These are phyloP conservation scores for Thelonectria discophora DNA, from an alignment of 2,329 filamentous ascomycete species.

Conservation along the genomic window DNA sequence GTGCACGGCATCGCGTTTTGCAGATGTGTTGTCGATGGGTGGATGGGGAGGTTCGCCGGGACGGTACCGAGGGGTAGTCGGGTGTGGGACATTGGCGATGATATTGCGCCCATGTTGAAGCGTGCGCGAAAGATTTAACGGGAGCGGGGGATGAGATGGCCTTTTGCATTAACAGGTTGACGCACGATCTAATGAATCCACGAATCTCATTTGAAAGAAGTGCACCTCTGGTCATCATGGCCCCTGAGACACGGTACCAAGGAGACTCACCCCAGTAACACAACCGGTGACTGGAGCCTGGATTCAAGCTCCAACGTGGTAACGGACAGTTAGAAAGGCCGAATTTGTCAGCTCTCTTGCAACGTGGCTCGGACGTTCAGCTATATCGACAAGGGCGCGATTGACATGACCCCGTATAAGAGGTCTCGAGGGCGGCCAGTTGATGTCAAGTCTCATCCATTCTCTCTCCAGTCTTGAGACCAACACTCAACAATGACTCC, in stretches of 20 bases:
- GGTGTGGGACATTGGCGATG: constrained; percentile 35
- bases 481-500: constrained; percentile 26
- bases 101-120: constrained; percentile 36
- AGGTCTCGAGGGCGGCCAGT: background rate
- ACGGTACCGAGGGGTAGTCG: constrained; percentile 31
- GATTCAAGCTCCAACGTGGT: background rate
- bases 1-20: constrained; percentile 46
- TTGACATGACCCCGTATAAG: background rate
- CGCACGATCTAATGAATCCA: constrained; percentile 10
- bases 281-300: no score
- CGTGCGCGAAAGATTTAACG: constrained; percentile 16
- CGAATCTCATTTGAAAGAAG: background rate
- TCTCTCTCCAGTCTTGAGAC: background rate
- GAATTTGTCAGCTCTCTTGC: constrained; percentile 17
- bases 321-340: background rate
- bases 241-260: no score
- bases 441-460: no score
- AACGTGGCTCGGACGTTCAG: background rate
- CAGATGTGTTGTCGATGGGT: constrained; percentile 39
- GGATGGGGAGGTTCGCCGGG: constrained; percentile 40
- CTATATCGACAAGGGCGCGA: background rate
- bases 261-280: background rate
- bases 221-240: no score
- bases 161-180: background rate
- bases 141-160: background rate